These are phyloP conservation scores for Candida maesae DNA, from an alignment of 805 yeast species.

Conservation along the genomic window DNA sequence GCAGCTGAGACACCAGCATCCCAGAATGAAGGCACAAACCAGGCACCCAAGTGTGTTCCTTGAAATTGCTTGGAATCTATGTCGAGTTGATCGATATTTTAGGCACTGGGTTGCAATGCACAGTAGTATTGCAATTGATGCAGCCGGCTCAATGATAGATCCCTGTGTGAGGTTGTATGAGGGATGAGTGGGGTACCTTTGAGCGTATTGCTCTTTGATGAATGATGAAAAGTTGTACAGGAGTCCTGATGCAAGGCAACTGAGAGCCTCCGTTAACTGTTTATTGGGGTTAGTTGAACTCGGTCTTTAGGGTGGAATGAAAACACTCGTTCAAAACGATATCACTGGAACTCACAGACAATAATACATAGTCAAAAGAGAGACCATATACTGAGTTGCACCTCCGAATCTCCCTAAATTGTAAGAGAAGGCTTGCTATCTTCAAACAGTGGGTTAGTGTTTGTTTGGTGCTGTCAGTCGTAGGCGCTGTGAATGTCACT, in stretches of 20 bases:
- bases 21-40: too few species aligned
- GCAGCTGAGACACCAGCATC: too few species aligned
- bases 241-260: not conserved
- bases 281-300: too few species aligned
- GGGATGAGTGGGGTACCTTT: slow-evolving; percentile 35
- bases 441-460: too few species aligned
- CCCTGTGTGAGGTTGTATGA: slow-evolving; percentile 25
- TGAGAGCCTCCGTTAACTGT: slow-evolving; percentile 7
- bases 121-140: not conserved
- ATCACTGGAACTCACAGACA: slow-evolving; percentile 16
- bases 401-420: slow-evolving; percentile 23
- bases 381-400: slow-evolving; percentile 35
- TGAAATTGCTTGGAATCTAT: slow-evolving; percentile 37
- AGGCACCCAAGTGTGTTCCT: slow-evolving; percentile 4
- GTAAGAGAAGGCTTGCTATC: not conserved
- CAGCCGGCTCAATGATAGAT: not conserved
- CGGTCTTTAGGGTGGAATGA: too few species aligned
- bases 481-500: too few species aligned
- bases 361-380: slow-evolving; percentile 32
- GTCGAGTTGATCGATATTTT: slow-evolving; percentile 29
- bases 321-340: too few species aligned
- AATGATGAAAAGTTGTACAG: slow-evolving; percentile 4
- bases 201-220: slow-evolving; percentile 25
- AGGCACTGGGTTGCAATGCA: slow-evolving; percentile 9
- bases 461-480: too few species aligned